Base-by-base conservation (phyloP, 306 rosid genomes). In the Hippophae gyantsensis region DNA sequence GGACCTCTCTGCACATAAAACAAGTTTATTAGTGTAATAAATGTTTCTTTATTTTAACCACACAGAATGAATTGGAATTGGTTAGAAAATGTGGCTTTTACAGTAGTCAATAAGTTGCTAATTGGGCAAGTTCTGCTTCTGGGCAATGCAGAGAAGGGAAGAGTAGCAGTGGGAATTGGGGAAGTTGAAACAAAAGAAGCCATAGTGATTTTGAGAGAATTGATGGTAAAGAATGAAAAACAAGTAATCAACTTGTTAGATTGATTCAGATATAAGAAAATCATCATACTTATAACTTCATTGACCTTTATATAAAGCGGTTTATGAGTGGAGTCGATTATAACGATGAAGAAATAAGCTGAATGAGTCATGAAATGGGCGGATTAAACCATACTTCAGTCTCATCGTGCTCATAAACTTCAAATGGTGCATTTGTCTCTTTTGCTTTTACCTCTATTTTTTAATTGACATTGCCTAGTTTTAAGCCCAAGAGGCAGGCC, bases 111-210 rank as follows among this genome's bases (percentile, higher is more conserved):
- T 5, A 70, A 57, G 68, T 58, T 58, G 41, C 47, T 67, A 41
- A 65, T 6, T 48, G 43, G 76, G 65, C 27, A 62, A 56, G 50
- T 41, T 68, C 62, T 65, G 67, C 70, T 62, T 42, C 63, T 70
- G 60, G 47, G 58, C 53, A 49, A 51, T 40, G 76, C 43, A 56
- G 63, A 65, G 78, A 52, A 55, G 10, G 76, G 68, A 6, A 68
- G 68, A 49, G 76, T 42, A 38, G 70, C 60, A 23, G 59, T 13
- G 6, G 76, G 10, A 56, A 56, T 42, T 27, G 72, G 58, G 7
- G 74, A 64, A 58, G 67, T 69, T 44, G 78, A 64, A 54, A 71
- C 46, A 44, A 82, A 40, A 65, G 80, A 70, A 67, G 80, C 80
- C 84, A 82, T 82, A 42, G 44, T 43, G 10, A 26, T 23, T 46